A percentile compares a stretch with the other conserved stretches of the same genome.
phyloP scores from a whole-genome alignment of 768 basidiomycete genomes.

The Cystofilobasidium macerans region DNA sequence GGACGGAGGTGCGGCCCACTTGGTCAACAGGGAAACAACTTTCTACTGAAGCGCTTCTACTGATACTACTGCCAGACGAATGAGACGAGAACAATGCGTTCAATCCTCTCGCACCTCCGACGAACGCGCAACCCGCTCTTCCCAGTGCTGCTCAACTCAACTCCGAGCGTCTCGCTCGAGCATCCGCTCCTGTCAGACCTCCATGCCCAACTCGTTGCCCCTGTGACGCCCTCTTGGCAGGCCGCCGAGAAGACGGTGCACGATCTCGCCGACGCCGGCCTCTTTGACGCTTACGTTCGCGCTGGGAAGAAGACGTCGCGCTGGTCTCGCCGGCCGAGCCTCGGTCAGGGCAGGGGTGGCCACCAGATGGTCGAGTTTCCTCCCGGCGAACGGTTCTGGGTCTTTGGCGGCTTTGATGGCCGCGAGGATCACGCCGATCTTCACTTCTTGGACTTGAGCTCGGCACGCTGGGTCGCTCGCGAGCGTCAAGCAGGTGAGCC shows the following conservation, averaged over 20 bases:
- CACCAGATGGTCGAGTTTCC: conserved; percentile 15
- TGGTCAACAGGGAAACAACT: not conserved
- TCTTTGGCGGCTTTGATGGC: conserved; percentile 24
- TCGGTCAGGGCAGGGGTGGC: not conserved
- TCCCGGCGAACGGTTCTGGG: conserved; percentile 4
- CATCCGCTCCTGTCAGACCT: conserved; percentile 26
- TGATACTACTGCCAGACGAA: conserved; percentile 18
- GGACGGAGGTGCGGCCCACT: conserved; percentile 13
- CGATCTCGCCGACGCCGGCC: conserved; percentile 18
- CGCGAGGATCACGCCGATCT: not conserved
- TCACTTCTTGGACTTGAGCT: not conserved
- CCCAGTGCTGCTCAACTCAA: conserved; percentile 11
- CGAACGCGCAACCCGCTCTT: conserved; percentile 16
- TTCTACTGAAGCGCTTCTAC: too few relatives aligned
- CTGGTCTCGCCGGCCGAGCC: not conserved
- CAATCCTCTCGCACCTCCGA: conserved; percentile 29
- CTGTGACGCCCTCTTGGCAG: not conserved
- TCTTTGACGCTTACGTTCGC: conserved; percentile 22
- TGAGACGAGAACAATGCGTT: conserved; percentile 21
- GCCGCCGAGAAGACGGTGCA: conserved; percentile 17
- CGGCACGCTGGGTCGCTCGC: not conserved
- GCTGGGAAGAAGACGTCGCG: not conserved
- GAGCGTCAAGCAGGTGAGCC: not conserved
- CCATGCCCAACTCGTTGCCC: conserved; percentile 18
- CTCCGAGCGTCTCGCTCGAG: conserved; percentile 18